Conservation (phyloP, 1,284 basidiomycete species). For the Pseudozyma tsukubaensis region DNA sequence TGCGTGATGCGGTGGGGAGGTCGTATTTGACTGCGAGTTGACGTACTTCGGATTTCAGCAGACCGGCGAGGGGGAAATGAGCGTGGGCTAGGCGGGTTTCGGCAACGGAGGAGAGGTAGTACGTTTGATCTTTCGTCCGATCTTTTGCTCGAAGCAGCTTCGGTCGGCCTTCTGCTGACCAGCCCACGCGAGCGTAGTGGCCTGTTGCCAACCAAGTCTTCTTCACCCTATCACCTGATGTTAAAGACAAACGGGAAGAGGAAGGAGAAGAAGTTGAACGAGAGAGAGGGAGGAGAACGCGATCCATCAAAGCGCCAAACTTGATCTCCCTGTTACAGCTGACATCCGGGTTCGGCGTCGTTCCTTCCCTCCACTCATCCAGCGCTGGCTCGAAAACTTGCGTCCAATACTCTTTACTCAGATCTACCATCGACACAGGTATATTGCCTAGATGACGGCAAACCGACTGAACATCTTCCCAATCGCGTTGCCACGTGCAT, state of each 20-base stretch:
- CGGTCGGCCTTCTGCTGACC: slow-evolving; percentile 56
- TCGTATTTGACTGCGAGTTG: slow-evolving; percentile 77
- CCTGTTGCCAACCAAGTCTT: slow-evolving; percentile 81
- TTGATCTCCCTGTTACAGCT: slow-evolving; percentile 94
- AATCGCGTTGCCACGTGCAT: slow-evolving; percentile 95
- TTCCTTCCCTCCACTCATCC: slow-evolving; percentile 56
- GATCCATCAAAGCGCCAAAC: slow-evolving; percentile 84
- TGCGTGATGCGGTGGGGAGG: slow-evolving; percentile 81
- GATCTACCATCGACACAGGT: slow-evolving; percentile 69
- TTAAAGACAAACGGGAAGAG: slow-evolving; percentile 6
- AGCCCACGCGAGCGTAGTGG: slow-evolving; percentile 83
- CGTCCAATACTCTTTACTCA: slow-evolving; percentile 62
- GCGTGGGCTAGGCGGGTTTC: slow-evolving; percentile 71
- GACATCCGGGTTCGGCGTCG: slow-evolving; percentile 90
- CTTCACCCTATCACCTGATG: neutral
- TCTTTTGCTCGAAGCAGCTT: slow-evolving; percentile 55
- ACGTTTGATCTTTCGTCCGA: slow-evolving; percentile 86
- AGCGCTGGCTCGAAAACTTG: slow-evolving; percentile 63
- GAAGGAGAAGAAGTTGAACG: neutral
- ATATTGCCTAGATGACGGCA: slow-evolving; percentile 77
- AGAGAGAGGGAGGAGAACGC: neutral
- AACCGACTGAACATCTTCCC: slow-evolving; percentile 86
- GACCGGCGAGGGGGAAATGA: slow-evolving; percentile 73
- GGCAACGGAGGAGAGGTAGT: slow-evolving; percentile 78
- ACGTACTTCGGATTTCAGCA: slow-evolving; percentile 75